Conservation (phyloP, 2,329 filamentous ascomycete genomes). For the Pseudocercospora vitis region DNA sequence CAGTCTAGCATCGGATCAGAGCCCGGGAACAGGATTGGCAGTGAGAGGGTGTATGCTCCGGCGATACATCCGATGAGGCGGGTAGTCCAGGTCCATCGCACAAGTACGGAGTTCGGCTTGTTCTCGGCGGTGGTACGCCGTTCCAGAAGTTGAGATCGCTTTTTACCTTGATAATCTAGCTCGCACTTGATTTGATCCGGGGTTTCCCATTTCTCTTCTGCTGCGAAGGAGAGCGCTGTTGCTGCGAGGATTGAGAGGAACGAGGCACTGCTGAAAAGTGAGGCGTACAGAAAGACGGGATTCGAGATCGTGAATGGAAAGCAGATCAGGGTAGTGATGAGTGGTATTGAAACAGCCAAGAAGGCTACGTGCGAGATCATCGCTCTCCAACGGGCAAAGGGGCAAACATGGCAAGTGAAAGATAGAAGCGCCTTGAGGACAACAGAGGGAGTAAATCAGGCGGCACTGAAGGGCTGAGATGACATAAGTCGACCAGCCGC, state of each 20-base stretch:
- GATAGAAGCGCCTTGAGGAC: no score
- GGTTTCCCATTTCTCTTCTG: not conserved
- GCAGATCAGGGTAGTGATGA: not conserved
- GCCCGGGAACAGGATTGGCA: constrained; percentile 5
- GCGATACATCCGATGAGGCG: constrained; percentile 3
- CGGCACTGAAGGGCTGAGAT: no score
- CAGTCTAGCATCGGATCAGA: not conserved
- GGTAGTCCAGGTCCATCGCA: not conserved
- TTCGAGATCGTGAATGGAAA: not conserved
- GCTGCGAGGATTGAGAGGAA: not conserved
- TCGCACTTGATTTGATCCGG: no score
- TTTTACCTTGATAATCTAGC: no score
- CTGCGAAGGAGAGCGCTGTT: not conserved
- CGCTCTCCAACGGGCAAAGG: not conserved
- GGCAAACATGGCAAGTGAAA: no score
- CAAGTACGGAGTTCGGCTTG: not conserved
- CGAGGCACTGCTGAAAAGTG: not conserved
- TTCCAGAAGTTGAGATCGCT: not conserved
- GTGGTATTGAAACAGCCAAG: not conserved
- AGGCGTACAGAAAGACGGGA: not conserved
- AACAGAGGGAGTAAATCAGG: no score
- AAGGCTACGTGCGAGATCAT: not conserved
- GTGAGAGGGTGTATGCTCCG: not conserved
- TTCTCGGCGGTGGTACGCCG: no score
- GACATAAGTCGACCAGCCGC: no score